Conservation (phyloP, 768 basidiomycete species). For the Agrocybe praecox region DNA sequence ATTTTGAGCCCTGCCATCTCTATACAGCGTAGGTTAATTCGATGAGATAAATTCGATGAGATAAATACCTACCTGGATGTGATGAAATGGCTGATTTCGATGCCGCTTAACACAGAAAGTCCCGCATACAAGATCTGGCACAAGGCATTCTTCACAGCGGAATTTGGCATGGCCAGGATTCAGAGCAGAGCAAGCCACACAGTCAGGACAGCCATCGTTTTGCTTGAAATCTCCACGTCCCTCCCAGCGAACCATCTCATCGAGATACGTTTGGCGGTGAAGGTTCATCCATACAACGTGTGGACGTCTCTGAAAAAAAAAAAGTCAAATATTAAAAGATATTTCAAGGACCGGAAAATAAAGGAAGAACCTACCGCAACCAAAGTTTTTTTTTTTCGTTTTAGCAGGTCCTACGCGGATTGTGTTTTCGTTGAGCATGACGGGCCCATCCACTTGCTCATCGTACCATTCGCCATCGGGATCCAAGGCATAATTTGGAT, state of each 20-base stretch:
- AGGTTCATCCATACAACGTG: constrained; percentile 10
- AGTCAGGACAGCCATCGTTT: constrained; percentile 7
- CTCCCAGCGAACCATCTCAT: constrained; percentile 9
- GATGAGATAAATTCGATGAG: not conserved
- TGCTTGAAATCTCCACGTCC: constrained; percentile 5
- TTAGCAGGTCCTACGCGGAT: no score
- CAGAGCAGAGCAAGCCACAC: not conserved
- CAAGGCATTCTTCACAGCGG: constrained; percentile 13
- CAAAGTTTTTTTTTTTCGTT: no score
- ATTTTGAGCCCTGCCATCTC: not conserved
- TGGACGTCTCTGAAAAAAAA: constrained; percentile 1
- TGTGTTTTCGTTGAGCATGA: no score
- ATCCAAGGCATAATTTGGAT: no score
- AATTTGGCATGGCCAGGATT: not conserved
- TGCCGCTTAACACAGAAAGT: not conserved
- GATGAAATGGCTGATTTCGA: not conserved
- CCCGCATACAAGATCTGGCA: not conserved
- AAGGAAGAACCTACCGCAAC: no score
- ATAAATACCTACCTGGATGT: no score
- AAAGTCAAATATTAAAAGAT: no score
- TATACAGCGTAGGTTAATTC: not conserved
- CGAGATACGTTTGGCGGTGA: constrained; percentile 4
- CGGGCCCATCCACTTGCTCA: no score
- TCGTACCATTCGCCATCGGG: no score
- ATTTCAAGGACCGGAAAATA: no score